Evolutionary conservation across 2,329 filamentous ascomycete genomes (phyloP).

Genomic region (Diplodia corticola): DNA sequence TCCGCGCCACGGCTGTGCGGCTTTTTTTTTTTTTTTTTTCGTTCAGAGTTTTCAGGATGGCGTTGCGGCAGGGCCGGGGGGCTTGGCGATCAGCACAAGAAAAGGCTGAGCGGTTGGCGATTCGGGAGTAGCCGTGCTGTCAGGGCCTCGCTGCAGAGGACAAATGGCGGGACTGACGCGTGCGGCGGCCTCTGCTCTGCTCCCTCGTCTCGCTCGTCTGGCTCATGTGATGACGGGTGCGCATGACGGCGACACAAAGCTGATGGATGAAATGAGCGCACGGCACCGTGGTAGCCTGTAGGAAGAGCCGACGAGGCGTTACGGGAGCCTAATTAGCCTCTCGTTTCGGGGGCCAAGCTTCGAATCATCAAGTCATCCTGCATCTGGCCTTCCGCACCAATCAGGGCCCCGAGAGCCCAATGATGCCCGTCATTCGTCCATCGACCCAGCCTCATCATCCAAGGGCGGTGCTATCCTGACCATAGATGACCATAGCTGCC

Average conservation of each 20-base stretch:
- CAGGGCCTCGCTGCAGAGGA: background rate
- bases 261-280: background rate
- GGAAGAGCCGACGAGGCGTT: constrained; percentile 1
- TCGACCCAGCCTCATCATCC: background rate
- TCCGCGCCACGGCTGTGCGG: background rate
- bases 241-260: background rate
- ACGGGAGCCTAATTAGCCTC: background rate
- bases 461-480: background rate
- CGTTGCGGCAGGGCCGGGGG: background rate
- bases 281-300: background rate
- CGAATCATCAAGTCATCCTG: background rate
- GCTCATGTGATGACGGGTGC: too few relatives aligned
- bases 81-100: background rate
- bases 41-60: background rate
- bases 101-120: background rate
- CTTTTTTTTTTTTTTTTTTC: background rate
- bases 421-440: background rate
- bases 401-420: background rate
- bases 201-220: too few relatives aligned
- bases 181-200: background rate
- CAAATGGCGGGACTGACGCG: background rate
- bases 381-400: background rate
- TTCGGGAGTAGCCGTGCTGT: constrained; percentile 6
- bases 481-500: background rate
- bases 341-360: background rate